Percentiles rank a stretch among this genome's conserved stretches.
phyloP scores from a whole-genome alignment of 2,329 filamentous ascomycete genomes.

The Microascus cirrosus region DNA sequence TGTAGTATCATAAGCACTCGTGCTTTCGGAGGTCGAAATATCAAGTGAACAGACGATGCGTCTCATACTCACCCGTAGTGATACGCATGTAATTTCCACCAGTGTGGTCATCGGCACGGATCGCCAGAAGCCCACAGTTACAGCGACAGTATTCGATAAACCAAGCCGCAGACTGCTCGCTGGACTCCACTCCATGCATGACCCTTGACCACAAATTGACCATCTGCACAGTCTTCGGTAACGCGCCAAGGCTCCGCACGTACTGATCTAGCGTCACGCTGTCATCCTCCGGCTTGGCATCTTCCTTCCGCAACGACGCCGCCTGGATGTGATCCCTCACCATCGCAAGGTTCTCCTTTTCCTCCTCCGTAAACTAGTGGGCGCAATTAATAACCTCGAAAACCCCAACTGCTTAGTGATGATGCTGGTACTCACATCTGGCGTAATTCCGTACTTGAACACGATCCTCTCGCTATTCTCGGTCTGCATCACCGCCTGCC shows the following conservation, averaged over 20 bases:
- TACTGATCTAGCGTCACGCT: slow-evolving; percentile 21
- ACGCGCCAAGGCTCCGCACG: slow-evolving; percentile 18
- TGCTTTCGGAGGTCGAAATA: not conserved
- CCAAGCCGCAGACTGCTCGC: slow-evolving; percentile 21
- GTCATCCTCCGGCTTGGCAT: slow-evolving; percentile 16
- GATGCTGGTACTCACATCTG: slow-evolving; percentile 11
- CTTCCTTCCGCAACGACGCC: slow-evolving; percentile 13
- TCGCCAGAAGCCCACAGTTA: slow-evolving; percentile 19
- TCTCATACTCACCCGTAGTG: not conserved
- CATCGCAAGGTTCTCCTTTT: slow-evolving; percentile 19
- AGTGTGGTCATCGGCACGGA: slow-evolving; percentile 21
- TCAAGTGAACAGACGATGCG: not conserved
- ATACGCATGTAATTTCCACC: slow-evolving; percentile 23
- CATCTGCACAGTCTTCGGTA: slow-evolving; percentile 18
- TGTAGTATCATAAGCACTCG: not conserved
- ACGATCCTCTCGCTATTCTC: slow-evolving; percentile 11
- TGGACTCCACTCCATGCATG: slow-evolving; percentile 24
- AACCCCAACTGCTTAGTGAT: not conserved
- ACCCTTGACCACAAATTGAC: slow-evolving; percentile 22
- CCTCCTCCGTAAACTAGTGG: slow-evolving; percentile 15
- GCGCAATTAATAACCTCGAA: not conserved
- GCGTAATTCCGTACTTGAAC: slow-evolving; percentile 20
- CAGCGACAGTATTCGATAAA: slow-evolving; percentile 26
- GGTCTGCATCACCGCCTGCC: slow-evolving; percentile 18
- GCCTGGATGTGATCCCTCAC: slow-evolving; percentile 23